phyloP scores from a whole-genome alignment of 371 early-diverging fungal genomes.

The Mucor circinelloides region DNA sequence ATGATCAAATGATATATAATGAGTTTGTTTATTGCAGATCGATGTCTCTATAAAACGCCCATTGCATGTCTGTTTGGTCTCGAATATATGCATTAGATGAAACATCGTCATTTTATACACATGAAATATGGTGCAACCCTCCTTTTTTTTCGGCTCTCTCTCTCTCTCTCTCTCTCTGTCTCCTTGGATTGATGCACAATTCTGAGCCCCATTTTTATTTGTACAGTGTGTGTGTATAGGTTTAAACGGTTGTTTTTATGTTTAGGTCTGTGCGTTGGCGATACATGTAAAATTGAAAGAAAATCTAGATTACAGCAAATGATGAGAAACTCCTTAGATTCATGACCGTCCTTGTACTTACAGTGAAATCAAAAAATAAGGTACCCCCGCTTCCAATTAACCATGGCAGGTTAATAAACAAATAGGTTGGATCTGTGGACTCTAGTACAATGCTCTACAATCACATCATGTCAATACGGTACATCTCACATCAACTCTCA shows the following conservation, averaged over 20 bases:
- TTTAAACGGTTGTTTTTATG: neutral
- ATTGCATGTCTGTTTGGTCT: slow-evolving; percentile 1
- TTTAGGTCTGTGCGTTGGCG: slow-evolving; percentile 14
- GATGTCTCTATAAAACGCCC: slow-evolving; percentile 2
- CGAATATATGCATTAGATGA: slow-evolving; percentile 12
- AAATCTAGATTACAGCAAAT: slow-evolving; percentile 31
- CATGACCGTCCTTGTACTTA: slow-evolving; percentile 17
- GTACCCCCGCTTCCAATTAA: slow-evolving; percentile 68
- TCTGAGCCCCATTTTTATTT: neutral
- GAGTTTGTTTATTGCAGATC: slow-evolving; percentile 17
- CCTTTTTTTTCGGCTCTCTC: neutral
- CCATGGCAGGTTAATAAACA: slow-evolving; percentile 75
- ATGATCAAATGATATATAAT: slow-evolving; percentile 17
- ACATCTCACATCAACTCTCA: neutral
- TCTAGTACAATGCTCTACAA: slow-evolving; percentile 66
- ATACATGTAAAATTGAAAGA: slow-evolving; percentile 56
- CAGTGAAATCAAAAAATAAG: slow-evolving; percentile 66
- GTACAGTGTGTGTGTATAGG: neutral
- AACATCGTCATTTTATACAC: slow-evolving; percentile 18
- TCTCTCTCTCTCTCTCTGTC: neutral
- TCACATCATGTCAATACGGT: neutral
- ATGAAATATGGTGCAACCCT: neutral
- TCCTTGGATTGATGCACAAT: neutral
- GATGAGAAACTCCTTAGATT: neutral
- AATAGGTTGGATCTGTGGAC: slow-evolving; percentile 60